A percentile compares a stretch with the other conserved stretches of the same genome.
Evolutionary conservation across 352 stramenopile genomes (phyloP).

Genomic region (Pythium angustatum): DNA sequence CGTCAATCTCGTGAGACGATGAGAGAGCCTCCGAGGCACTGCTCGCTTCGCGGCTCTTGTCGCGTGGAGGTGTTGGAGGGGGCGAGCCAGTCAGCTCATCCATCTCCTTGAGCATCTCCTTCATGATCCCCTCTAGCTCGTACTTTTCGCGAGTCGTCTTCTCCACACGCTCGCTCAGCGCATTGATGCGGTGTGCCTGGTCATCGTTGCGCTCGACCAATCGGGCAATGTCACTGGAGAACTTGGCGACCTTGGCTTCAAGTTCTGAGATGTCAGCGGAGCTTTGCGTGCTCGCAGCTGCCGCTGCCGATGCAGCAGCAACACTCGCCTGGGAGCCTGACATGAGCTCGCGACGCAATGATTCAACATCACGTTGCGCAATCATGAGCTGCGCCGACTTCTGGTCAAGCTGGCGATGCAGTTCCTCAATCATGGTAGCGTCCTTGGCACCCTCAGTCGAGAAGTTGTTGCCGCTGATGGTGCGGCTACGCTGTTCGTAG

Average conservation of each 20-base stretch:
- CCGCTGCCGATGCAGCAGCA: neutral
- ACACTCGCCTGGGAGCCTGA: constrained; percentile 8
- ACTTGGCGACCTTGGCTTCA: constrained; percentile 47
- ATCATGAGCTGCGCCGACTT: constrained; percentile 53
- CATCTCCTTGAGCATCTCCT: constrained; percentile 64
- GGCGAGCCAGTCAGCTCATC: constrained; percentile 20
- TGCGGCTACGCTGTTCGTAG: constrained; percentile 72
- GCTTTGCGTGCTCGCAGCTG: constrained; percentile 13
- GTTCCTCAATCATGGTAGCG: constrained; percentile 42
- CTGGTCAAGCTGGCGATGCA: constrained; percentile 60
- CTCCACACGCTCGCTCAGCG: constrained; percentile 44
- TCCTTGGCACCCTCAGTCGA: constrained; percentile 37
- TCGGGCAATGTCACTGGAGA: constrained; percentile 48
- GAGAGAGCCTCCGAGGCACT: neutral
- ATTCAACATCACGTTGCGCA: constrained; percentile 50
- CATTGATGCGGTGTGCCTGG: constrained; percentile 53
- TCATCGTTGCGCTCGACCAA: constrained; percentile 59
- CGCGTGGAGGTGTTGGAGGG: neutral
- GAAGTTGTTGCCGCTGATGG: constrained; percentile 56
- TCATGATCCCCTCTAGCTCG: constrained; percentile 57
- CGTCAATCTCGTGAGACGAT: constrained; percentile 11
- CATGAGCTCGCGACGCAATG: constrained; percentile 33
- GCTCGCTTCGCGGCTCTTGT: constrained; percentile 1
- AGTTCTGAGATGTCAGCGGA: constrained; percentile 34
- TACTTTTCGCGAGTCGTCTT: constrained; percentile 51